Evolutionary conservation across 345 rosid genomes (phyloP).

Genomic region (Nasturtium officinale): DNA sequence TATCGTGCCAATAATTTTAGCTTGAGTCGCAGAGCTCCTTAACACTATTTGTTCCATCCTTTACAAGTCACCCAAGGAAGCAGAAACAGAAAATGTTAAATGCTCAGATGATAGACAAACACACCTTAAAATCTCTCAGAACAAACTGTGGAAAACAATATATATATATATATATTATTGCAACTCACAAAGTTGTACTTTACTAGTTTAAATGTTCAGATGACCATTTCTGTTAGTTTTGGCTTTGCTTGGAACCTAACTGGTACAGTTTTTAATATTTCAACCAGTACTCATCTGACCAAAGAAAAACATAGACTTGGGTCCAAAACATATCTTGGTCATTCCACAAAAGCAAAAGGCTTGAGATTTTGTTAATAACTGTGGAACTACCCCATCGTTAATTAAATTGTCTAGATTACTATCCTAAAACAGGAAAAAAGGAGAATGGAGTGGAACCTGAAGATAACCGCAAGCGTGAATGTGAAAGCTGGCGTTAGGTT

Average conservation of each 20-base stretch:
- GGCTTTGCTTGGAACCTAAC: neutral
- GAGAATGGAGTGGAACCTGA: slow-evolving; percentile 33
- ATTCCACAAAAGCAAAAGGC: slow-evolving; percentile 2
- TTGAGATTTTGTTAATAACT: neutral
- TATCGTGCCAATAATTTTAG: slow-evolving; percentile 41
- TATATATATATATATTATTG: too few relatives aligned
- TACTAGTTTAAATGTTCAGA: neutral
- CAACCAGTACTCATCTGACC: neutral
- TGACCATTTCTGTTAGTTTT: neutral
- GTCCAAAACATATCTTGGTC: neutral
- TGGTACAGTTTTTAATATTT: neutral
- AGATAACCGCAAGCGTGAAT: slow-evolving; percentile 36
- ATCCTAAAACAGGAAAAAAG: neutral
- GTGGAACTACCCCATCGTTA: neutral
- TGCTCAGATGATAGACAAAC: neutral
- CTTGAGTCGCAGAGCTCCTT: slow-evolving; percentile 37
- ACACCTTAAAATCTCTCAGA: neutral
- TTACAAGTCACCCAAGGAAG: neutral
- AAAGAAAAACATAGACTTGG: neutral
- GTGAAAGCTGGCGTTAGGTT: slow-evolving; percentile 43
- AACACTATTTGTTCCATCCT: slow-evolving; percentile 38
- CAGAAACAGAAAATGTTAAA: neutral
- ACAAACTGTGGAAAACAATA: too few relatives aligned
- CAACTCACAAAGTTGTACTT: slow-evolving; percentile 2
- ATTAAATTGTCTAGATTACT: neutral